Evolutionary conservation across 169 alveolate genomes (phyloP).

Genomic region (Eimeria sp.): DNA sequence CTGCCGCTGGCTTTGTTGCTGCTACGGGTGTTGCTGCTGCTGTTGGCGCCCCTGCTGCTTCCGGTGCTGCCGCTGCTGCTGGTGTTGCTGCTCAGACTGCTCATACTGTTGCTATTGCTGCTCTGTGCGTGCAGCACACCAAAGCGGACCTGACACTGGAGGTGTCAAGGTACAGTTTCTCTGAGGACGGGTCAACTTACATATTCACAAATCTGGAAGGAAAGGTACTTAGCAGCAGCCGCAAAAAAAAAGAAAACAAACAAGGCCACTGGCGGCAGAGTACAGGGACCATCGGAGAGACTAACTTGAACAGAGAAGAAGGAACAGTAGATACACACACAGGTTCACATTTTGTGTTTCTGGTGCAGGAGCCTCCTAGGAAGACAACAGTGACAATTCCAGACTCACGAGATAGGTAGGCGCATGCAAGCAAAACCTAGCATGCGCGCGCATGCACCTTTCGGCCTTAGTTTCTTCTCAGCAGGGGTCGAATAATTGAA

Average conservation of each 20-base stretch:
- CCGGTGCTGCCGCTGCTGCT: background rate
- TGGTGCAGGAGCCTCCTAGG: slow-evolving; percentile 22
- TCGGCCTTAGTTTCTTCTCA: background rate
- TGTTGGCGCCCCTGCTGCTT: background rate
- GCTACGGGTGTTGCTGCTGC: background rate
- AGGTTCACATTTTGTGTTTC: background rate
- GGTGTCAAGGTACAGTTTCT: slow-evolving; percentile 35
- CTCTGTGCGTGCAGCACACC: slow-evolving; percentile 36
- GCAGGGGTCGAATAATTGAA: background rate
- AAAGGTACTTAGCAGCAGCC: background rate
- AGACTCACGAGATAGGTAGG: slow-evolving; percentile 46
- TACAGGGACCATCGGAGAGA: background rate
- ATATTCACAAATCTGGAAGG: slow-evolving; percentile 18
- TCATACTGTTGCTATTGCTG: background rate
- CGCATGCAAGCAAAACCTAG: background rate
- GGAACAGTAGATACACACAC: too few relatives aligned
- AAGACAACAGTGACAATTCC: background rate
- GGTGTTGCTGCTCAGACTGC: background rate
- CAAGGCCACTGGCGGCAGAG: background rate
- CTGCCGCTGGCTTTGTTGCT: background rate
- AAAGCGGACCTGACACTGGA: slow-evolving; percentile 39
- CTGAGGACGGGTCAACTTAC: slow-evolving; percentile 11
- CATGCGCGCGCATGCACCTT: background rate
- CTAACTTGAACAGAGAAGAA: background rate
- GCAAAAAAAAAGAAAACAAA: background rate